Base-by-base conservation (phyloP, 768 basidiomycete genomes). In the Lyophyllum decastes region DNA sequence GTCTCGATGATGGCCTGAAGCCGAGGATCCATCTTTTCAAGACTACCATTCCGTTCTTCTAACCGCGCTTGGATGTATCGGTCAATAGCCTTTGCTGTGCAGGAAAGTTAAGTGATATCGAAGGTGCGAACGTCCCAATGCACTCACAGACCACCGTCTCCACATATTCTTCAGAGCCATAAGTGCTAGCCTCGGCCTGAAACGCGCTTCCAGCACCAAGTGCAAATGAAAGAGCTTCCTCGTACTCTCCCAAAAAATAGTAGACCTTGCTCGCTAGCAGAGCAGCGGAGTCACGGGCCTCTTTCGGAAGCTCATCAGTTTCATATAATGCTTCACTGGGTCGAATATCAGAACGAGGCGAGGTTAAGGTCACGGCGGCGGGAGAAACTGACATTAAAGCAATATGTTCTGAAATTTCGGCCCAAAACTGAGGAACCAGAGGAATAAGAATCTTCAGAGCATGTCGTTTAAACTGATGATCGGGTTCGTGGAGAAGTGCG, bases 181-280 rank as follows among this genome's bases (percentile, higher is more conserved):
- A 70, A 16, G 75, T 78, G 65, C 82, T 82, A 61, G 82, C 76
- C 68, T 94, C 90, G 1, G 78, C 80, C 70, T 92, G 88, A 68
- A 98, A 98, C 69, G 91, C 89, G 70, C 76, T 79, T 55, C 92
- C 94, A 17, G 96, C 93, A 56, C 90, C 90, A 47, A 99, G 85
- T 21, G 97, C 97, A 68, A 98, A 98, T 12, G 92, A 89, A 57
- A 99, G 83, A 26, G 95, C 93, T 70, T 99, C 97, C 67, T 95
- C 94, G 65, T 96, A 92, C 71, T 94, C 92, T 62, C 92, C 94
- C 49, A 99, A 81, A 81, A 90, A 96, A 76, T 94, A 98, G 75
- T 98, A 98, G 49, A 98, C 92, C 72, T 98, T 98, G 81, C 94
- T 95, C n/a, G 92, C 90, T 26, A 99, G 82, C 50, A 98, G 78